Percentiles rank a stretch among this genome's conserved stretches.
phyloP scores from a whole-genome alignment of 805 yeast species.

The Nakazawaea ernobii region DNA sequence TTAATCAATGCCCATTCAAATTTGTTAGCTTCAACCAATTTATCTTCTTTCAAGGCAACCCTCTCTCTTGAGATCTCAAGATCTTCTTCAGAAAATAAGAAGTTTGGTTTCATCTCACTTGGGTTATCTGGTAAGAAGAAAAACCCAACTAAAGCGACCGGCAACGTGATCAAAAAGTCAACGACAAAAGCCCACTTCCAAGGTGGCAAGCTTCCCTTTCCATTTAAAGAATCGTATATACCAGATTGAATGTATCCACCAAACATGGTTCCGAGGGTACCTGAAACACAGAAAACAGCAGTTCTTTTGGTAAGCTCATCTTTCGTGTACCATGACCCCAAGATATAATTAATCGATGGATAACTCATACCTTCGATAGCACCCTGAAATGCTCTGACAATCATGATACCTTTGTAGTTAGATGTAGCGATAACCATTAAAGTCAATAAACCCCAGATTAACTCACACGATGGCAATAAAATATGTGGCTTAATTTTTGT shows the following conservation, averaged over 20 bases:
- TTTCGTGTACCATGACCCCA: slow-evolving; percentile 52
- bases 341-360: slow-evolving; percentile 55
- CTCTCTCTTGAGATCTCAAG: slow-evolving; percentile 35
- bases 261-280: slow-evolving; percentile 54
- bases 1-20: slow-evolving; percentile 28
- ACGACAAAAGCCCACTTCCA: slow-evolving; percentile 76
- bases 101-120: slow-evolving; percentile 16
- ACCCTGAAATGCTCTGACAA: slow-evolving; percentile 57
- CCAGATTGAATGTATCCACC: slow-evolving; percentile 60
- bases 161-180: slow-evolving; percentile 55
- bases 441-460: slow-evolving; percentile 25
- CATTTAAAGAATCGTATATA: slow-evolving; percentile 39
- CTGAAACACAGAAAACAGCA: slow-evolving; percentile 55
- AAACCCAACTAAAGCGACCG: slow-evolving; percentile 50
- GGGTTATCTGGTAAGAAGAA: slow-evolving; percentile 62
- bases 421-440: slow-evolving; percentile 21
- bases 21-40: slow-evolving; percentile 12
- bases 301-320: slow-evolving; percentile 55
- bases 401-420: slow-evolving; percentile 44
- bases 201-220: slow-evolving; percentile 47
- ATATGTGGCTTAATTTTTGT: slow-evolving; percentile 10
- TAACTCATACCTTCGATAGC: slow-evolving; percentile 59
- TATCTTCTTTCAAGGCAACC: slow-evolving; percentile 28
- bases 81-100: slow-evolving; percentile 35
- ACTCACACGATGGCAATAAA: slow-evolving; percentile 18